These are phyloP conservation scores for Pythium dissimile DNA, from an alignment of 352 stramenopile genomes.

Conservation along the genomic window DNA sequence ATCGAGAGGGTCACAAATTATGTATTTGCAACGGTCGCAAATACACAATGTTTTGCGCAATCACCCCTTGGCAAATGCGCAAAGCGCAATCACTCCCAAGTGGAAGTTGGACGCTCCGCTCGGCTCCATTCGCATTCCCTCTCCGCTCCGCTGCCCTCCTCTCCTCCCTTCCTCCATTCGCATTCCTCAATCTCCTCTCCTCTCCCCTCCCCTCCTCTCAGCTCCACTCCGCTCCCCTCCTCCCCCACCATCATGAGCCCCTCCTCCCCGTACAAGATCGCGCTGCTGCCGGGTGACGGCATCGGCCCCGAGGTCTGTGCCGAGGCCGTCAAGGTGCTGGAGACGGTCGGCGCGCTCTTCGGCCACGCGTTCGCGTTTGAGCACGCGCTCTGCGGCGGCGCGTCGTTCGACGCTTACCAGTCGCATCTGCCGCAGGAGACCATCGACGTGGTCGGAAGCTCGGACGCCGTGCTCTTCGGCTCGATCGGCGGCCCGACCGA, in stretches of 20 bases:
- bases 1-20: background rate
- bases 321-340: constrained; percentile 91
- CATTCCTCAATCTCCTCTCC: background rate
- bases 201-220: background rate
- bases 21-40: background rate
- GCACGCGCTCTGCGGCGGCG: constrained; percentile 95
- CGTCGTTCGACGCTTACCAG: constrained; percentile 90
- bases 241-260: constrained; percentile 24
- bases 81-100: constrained; percentile 22
- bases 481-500: constrained; percentile 96
- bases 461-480: constrained; percentile 93
- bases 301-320: constrained; percentile 98
- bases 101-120: constrained; percentile 12
- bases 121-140: background rate
- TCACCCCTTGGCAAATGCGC: constrained; percentile 20
- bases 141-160: too few species aligned
- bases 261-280: constrained; percentile 81
- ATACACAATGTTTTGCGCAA: constrained; percentile 13
- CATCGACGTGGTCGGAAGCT: constrained; percentile 89
- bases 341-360: constrained; percentile 73
- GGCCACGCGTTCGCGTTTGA: constrained; percentile 92
- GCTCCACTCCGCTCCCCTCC: constrained; percentile 2
- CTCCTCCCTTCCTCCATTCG: background rate
- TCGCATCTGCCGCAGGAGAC: constrained; percentile 94
- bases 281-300: constrained; percentile 96